These are phyloP conservation scores for Dipteronia dyeriana DNA, from an alignment of 345 rosid species.

Conservation along the genomic window DNA sequence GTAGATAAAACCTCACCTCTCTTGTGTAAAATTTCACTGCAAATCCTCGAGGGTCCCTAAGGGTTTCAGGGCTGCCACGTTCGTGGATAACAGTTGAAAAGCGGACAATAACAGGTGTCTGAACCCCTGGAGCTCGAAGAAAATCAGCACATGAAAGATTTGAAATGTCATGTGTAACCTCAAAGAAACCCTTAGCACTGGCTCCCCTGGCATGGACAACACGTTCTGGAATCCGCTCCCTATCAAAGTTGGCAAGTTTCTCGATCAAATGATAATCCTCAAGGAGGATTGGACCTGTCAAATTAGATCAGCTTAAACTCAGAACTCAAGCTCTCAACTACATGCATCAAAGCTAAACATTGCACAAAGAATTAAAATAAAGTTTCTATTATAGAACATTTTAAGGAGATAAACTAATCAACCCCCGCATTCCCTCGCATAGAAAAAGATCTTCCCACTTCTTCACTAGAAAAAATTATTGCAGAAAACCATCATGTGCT, in stretches of 20 bases:
- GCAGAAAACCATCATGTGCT: not conserved
- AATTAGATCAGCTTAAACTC: not conserved
- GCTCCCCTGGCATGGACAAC: constrained; percentile 99
- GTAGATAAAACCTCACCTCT: constrained; percentile 56
- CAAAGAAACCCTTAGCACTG: constrained; percentile 98
- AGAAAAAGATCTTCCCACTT: not conserved
- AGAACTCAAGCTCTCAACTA: not conserved
- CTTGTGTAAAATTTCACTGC: constrained; percentile 98
- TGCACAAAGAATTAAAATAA: not conserved
- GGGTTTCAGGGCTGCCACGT: constrained; percentile 98
- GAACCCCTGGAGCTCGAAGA: constrained; percentile 88
- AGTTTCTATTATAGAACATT: too few relatives aligned
- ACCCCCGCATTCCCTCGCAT: too few relatives aligned
- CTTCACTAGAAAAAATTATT: not conserved
- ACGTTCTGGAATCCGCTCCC: constrained; percentile 96
- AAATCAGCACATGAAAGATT: constrained; percentile 86
- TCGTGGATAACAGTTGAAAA: constrained; percentile 98
- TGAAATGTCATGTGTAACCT: constrained; percentile 90
- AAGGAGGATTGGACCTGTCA: constrained; percentile 84
- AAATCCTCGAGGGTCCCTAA: constrained; percentile 95
- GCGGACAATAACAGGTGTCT: constrained; percentile 94
- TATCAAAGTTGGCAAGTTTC: constrained; percentile 88
- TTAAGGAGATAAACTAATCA: too few relatives aligned
- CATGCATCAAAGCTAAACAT: not conserved
- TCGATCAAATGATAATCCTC: constrained; percentile 97